These are phyloP conservation scores for Mycosphaerelloides madeirae DNA, from an alignment of 2,329 filamentous ascomycete species.

Conservation along the genomic window DNA sequence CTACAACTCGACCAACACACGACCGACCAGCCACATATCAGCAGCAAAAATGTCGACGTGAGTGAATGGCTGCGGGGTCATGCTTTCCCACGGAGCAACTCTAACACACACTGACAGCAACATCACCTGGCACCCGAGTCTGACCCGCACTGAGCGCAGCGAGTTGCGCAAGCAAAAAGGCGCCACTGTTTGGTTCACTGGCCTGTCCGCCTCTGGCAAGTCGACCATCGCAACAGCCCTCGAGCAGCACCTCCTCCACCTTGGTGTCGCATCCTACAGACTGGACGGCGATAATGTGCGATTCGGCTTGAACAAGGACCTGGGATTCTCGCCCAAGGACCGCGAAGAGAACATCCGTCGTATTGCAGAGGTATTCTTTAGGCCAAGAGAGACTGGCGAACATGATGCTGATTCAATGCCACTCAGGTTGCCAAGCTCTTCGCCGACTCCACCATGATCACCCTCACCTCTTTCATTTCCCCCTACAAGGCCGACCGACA, in stretches of 20 bases:
- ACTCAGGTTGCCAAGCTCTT: constrained; percentile 84
- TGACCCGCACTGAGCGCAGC: constrained; percentile 73
- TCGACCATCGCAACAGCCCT: constrained; percentile 95
- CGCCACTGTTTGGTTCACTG: constrained; percentile 96
- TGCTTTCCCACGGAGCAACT: background rate
- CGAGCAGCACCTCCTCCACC: constrained; percentile 91
- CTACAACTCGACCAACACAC: too few species aligned
- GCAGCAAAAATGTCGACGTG: constrained; percentile 20
- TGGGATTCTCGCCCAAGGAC: constrained; percentile 89
- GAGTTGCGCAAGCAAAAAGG: constrained; percentile 74
- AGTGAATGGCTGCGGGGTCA: constrained; percentile 6
- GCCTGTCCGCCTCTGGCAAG: constrained; percentile 92
- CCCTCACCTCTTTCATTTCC: constrained; percentile 94
- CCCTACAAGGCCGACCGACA: constrained; percentile 85
- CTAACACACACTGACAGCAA: constrained; percentile 53
- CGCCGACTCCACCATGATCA: constrained; percentile 79
- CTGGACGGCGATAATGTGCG: constrained; percentile 98
- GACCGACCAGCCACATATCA: too few species aligned
- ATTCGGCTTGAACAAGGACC: constrained; percentile 95
- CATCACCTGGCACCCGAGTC: constrained; percentile 83
- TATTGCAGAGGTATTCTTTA: constrained; percentile 65
- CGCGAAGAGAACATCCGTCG: constrained; percentile 96
- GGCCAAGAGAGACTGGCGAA: background rate
- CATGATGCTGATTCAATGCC: background rate
- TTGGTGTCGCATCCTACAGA: constrained; percentile 78